Conservation (phyloP, 305 asterid genomes). For the Solanum aculeatissimum region DNA sequence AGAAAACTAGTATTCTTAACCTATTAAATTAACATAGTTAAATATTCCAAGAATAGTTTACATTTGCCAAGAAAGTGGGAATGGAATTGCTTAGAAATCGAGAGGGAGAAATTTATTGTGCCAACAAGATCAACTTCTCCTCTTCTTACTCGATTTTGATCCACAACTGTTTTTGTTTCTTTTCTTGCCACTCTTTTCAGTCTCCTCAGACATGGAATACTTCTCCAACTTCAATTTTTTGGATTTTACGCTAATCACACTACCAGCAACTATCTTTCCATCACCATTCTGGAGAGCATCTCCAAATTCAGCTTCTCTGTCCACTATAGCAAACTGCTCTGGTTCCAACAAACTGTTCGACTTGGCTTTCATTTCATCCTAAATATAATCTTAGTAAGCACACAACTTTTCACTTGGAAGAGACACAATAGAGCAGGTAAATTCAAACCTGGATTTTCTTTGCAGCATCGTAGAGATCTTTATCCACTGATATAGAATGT, state of each 20-base stretch:
- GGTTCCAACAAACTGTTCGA: slow-evolving; percentile 29
- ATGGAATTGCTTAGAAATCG: no score
- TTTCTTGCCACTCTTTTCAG: slow-evolving; percentile 36
- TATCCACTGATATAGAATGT: slow-evolving; percentile 60
- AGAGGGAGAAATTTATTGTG: not conserved
- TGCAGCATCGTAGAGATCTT: slow-evolving; percentile 63
- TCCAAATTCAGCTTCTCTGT: slow-evolving; percentile 58
- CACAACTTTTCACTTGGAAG: not conserved
- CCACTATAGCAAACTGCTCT: slow-evolving; percentile 57
- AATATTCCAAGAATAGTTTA: no score
- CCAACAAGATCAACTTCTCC: slow-evolving; percentile 12
- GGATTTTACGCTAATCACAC: slow-evolving; percentile 56
- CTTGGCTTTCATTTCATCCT: slow-evolving; percentile 51
- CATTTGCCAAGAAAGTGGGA: no score
- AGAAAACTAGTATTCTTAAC: no score
- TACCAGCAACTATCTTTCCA: slow-evolving; percentile 36
- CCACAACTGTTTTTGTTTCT: slow-evolving; percentile 35
- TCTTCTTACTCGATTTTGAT: slow-evolving; percentile 54
- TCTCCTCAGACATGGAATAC: slow-evolving; percentile 11
- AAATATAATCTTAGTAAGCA: not conserved
- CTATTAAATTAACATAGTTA: no score
- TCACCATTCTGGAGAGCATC: slow-evolving; percentile 51
- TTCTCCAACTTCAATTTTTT: no score
- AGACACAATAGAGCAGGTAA: no score
- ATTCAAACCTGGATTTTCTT: slow-evolving; percentile 51